Conservation (phyloP, 2,329 filamentous ascomycete genomes). For the Neurospora sp. region DNA sequence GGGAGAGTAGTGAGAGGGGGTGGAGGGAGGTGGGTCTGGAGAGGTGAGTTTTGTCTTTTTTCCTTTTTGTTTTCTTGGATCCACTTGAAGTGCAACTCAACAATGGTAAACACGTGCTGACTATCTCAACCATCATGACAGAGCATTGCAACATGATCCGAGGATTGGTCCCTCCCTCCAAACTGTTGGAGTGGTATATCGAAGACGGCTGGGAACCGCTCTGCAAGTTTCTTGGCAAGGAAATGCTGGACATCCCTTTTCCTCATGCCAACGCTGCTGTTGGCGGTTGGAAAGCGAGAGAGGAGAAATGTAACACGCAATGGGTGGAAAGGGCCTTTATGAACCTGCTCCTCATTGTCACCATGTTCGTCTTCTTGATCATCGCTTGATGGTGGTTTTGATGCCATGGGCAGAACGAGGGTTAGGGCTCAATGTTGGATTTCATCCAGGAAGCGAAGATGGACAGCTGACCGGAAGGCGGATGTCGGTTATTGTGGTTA, state of each 20-base stretch:
- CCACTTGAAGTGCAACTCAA: too few species aligned
- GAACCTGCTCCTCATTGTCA: slow-evolving; percentile 9
- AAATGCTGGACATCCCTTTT: slow-evolving; percentile 24
- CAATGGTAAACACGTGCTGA: too few species aligned
- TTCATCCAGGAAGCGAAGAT: too few species aligned
- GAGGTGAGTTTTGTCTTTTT: slow-evolving; percentile 13
- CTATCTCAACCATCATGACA: not conserved
- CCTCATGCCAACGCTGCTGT: slow-evolving; percentile 23
- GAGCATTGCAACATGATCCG: slow-evolving; percentile 25
- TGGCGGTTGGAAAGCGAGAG: slow-evolving; percentile 16
- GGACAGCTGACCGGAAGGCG: not conserved
- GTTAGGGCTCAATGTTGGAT: not conserved
- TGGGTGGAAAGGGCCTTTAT: slow-evolving; percentile 17
- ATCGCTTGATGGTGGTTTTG: not conserved
- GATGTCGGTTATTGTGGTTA: not conserved
- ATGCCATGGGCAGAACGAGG: not conserved
- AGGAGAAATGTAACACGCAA: slow-evolving; percentile 17
- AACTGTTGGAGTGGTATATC: slow-evolving; percentile 27
- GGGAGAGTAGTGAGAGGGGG: slow-evolving; percentile 18
- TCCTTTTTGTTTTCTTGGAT: not conserved
- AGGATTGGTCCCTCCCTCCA: slow-evolving; percentile 23
- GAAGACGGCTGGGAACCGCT: slow-evolving; percentile 32
- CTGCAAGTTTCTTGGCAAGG: slow-evolving; percentile 28
- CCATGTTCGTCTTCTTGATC: not conserved
- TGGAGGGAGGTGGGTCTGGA: slow-evolving; percentile 19